Evolutionary conservation across 2,329 filamentous ascomycete genomes (phyloP).

Genomic region (Penicillium vulpinum): DNA sequence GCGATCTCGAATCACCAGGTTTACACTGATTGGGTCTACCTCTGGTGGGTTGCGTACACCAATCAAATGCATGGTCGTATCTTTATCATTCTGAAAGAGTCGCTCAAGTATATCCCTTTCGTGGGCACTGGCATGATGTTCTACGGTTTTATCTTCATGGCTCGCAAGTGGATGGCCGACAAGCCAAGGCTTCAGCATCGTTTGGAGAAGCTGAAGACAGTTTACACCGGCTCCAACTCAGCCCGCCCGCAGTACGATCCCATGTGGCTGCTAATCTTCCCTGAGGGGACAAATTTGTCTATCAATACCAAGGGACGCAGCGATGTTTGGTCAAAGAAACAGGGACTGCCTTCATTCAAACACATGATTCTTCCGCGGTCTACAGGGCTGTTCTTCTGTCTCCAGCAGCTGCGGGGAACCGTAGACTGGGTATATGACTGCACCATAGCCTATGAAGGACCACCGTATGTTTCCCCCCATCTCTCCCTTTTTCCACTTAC

Average conservation of each 20-base stretch:
- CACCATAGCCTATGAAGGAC: slow-evolving; percentile 91
- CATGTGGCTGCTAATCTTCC: slow-evolving; percentile 68
- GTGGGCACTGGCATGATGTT: slow-evolving; percentile 65
- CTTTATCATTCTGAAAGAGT: slow-evolving; percentile 68
- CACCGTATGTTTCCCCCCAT: slow-evolving; percentile 66
- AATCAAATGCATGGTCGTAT: slow-evolving; percentile 65
- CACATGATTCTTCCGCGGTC: slow-evolving; percentile 62
- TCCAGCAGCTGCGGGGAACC: slow-evolving; percentile 59
- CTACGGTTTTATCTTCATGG: slow-evolving; percentile 67
- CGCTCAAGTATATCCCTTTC: slow-evolving; percentile 62
- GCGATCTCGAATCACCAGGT: slow-evolving; percentile 67
- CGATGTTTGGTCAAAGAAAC: slow-evolving; percentile 58
- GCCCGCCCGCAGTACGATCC: slow-evolving; percentile 53
- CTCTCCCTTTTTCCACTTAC: neutral
- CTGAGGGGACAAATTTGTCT: slow-evolving; percentile 64
- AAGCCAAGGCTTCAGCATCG: slow-evolving; percentile 60
- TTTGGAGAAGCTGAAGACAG: slow-evolving; percentile 56
- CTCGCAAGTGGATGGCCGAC: slow-evolving; percentile 63
- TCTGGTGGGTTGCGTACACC: slow-evolving; percentile 68
- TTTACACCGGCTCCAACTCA: slow-evolving; percentile 50
- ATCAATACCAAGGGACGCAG: slow-evolving; percentile 57
- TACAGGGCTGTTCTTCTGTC: slow-evolving; percentile 62
- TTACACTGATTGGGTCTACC: slow-evolving; percentile 69
- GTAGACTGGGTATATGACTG: slow-evolving; percentile 71
- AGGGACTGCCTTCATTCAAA: slow-evolving; percentile 57